Percentiles rank a stretch among this genome's conserved stretches.
Conservation (phyloP, 805 yeast genomes). For the Wickerhamomyces ciferrii region DNA sequence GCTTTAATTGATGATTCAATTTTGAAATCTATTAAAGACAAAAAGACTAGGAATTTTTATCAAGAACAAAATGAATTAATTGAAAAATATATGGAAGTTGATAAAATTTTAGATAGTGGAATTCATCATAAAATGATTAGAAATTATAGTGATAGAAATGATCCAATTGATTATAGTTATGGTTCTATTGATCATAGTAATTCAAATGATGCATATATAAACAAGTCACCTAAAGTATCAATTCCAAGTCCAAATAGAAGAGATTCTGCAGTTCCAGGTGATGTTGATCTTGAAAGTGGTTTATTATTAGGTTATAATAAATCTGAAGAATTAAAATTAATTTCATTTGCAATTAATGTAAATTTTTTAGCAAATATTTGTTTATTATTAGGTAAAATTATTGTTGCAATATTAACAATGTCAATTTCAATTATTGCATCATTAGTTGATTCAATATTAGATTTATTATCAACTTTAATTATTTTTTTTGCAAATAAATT, state of each 20-base stretch:
- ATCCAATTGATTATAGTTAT: background rate
- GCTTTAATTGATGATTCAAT: slow-evolving; percentile 18
- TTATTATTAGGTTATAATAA: slow-evolving; percentile 43
- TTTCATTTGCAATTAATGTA: slow-evolving; percentile 54
- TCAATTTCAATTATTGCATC: slow-evolving; percentile 79
- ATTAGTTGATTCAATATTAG: slow-evolving; percentile 69
- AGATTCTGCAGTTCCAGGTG: slow-evolving; percentile 50
- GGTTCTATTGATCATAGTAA: slow-evolving; percentile 10
- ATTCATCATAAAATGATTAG: slow-evolving; percentile 60
- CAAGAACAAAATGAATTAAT: slow-evolving; percentile 55
- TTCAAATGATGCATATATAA: too few relatives aligned
- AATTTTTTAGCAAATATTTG: slow-evolving; percentile 58
- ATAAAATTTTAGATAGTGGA: slow-evolving; percentile 64
- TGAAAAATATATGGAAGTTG: slow-evolving; percentile 53
- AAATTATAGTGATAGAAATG: slow-evolving; percentile 35
- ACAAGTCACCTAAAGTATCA: too few relatives aligned
- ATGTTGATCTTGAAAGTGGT: slow-evolving; percentile 55
- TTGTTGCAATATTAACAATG: slow-evolving; percentile 56
- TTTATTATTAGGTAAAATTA: slow-evolving; percentile 52
- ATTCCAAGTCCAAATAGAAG: slow-evolving; percentile 11
- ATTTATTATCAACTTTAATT: slow-evolving; percentile 68
- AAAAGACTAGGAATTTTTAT: slow-evolving; percentile 39
- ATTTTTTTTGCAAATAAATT: slow-evolving; percentile 56
- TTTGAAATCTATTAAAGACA: slow-evolving; percentile 21
- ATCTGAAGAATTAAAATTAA: slow-evolving; percentile 37